phyloP scores from a whole-genome alignment of 495 filamentous ascomycete genomes.

The Acidomyces sp. region DNA sequence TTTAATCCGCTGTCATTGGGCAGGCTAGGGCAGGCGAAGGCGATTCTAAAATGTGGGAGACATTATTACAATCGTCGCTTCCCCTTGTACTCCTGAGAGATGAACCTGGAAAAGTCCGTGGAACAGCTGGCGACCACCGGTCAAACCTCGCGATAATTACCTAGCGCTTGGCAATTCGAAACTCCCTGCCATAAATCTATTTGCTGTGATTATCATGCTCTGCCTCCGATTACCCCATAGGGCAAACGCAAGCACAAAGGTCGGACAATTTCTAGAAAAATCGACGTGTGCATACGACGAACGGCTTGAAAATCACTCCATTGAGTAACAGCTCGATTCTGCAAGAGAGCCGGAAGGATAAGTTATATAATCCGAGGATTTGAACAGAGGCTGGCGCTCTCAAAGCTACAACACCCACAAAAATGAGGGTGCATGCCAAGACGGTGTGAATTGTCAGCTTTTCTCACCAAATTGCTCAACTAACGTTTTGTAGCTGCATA shows the following conservation, averaged over 20 bases:
- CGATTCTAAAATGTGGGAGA: too few species aligned
- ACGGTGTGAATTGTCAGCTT: too few species aligned
- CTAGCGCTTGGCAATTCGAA: not conserved
- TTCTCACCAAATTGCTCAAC: too few species aligned
- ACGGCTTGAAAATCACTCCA: constrained; percentile 30
- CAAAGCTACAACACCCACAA: too few species aligned
- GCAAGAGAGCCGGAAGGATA: constrained; percentile 25
- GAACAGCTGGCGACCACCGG: not conserved
- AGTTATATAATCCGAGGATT: too few species aligned
- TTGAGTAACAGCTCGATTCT: constrained; percentile 27
- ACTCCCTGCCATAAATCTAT: not conserved
- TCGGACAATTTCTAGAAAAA: constrained; percentile 22
- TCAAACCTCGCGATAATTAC: not conserved
- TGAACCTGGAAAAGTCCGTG: not conserved
- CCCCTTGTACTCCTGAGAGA: too few species aligned
- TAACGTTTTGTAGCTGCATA: too few species aligned
- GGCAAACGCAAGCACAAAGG: constrained; percentile 4
- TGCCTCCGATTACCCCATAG: constrained; percentile 13
- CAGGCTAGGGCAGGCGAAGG: too few species aligned
- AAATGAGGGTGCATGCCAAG: too few species aligned
- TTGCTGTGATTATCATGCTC: not conserved
- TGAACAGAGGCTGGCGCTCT: too few species aligned
- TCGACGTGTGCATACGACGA: constrained; percentile 31
- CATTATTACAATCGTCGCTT: too few species aligned
- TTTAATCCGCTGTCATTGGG: too few species aligned